Percentiles rank a stretch among this genome's conserved stretches.
Conservation (phyloP, 257 asterid species). For the Solanum tarapatanum region DNA sequence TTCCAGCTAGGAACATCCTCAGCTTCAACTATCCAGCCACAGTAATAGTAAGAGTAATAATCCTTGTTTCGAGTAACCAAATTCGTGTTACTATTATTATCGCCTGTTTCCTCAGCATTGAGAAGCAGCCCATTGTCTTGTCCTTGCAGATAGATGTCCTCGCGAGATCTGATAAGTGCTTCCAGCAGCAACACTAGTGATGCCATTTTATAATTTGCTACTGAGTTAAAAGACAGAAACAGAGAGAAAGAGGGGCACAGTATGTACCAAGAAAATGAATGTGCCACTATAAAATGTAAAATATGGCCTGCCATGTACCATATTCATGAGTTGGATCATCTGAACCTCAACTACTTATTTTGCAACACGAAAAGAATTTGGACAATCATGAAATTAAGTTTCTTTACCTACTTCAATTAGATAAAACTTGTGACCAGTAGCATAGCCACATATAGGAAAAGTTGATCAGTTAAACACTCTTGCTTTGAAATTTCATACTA, state of each 20-base stretch:
- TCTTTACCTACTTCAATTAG: background rate
- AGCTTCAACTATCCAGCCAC: background rate
- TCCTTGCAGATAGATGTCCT: background rate
- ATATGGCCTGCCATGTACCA: background rate
- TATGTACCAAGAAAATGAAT: background rate
- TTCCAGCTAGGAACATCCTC: background rate
- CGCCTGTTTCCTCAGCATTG: background rate
- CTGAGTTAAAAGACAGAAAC: background rate
- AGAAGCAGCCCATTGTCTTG: background rate
- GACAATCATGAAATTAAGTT: background rate
- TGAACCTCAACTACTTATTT: background rate
- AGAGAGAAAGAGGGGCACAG: background rate
- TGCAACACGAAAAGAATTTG: background rate
- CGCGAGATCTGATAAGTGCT: background rate
- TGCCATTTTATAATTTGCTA: background rate
- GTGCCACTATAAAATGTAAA: background rate
- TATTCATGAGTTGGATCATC: background rate
- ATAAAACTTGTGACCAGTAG: background rate
- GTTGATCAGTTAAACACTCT: background rate
- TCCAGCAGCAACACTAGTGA: constrained; percentile 10
- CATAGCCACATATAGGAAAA: background rate
- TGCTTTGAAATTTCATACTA: background rate
- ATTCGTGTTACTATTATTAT: background rate
- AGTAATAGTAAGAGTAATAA: background rate
- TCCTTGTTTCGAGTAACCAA: background rate